Evolutionary conservation across 768 basidiomycete genomes (phyloP), one percentile per base, ranked within the genome.

Genomic region (Phlebiopsis flavidoalba): DNA sequence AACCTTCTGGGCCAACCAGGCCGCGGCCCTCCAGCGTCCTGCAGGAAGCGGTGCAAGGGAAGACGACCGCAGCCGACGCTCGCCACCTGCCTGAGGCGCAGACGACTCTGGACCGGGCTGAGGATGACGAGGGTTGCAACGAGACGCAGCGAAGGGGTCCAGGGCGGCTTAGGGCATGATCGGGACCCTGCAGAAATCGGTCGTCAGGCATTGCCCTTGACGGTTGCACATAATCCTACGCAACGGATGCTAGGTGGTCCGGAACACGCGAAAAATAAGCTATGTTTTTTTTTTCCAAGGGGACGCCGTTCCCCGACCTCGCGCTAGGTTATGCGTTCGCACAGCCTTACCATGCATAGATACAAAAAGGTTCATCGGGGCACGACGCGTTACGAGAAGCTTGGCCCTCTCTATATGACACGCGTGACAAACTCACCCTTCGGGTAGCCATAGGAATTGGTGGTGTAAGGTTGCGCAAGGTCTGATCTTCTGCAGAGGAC

Each of bases 371-470:
- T 21, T 21, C 19, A 21, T 21, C 10, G 24, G 21, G 24, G 19
- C 6, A 21, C 2, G 24, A 26, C 50, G 50, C 26, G 50, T 52
- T 24, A n/a, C 22, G 22, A 17, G 21, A 36, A 31, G 31, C 33
- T 26, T 36, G 8, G 12, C 52, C 8, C 31, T 26, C 17, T 26
- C 52, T 5, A n/a, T 26, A 26, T 26, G 33, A 37, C 19, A 37
- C 33, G 40, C 40, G 15, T 47, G 40, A n/a, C n/a, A n/a, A 24
- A 66, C 72, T 55, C 64, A 89, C 89, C 74, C n/a, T n/a, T 90
- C 82, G 50, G 89, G 89, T 47, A 91, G 79, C 88, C 89, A 91
- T 7, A 91, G 77, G 64, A 86, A 89, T 65, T 90, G 88, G 49
- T 88, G 80, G 70, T 91, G n/a, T n/a, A n/a, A 91, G 3, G 78